phyloP scores from a whole-genome alignment of 768 basidiomycete genomes.

The Boletus barrowsii region DNA sequence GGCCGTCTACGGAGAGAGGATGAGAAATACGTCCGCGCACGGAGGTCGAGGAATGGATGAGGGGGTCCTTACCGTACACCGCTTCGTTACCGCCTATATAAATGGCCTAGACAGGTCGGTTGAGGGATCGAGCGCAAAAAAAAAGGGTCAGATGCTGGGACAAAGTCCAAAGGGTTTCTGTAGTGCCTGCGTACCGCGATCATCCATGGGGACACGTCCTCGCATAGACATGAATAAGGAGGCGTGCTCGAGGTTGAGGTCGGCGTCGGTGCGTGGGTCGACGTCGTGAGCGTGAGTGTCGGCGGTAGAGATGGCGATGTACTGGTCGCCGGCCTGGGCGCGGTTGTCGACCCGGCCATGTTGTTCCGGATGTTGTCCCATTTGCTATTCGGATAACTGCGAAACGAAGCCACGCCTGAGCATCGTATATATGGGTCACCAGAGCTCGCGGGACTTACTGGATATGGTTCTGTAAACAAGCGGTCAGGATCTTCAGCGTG shows the following conservation, averaged over 20 bases:
- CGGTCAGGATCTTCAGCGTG: not conserved
- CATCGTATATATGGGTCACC: not conserved
- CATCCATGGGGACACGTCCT: constrained; percentile 41
- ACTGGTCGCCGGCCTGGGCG: constrained; percentile 21
- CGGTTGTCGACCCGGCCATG: constrained; percentile 41
- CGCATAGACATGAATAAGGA: constrained; percentile 35
- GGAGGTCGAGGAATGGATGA: no score
- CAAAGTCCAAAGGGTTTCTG: no score
- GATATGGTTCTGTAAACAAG: constrained; percentile 50
- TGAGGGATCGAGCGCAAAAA: not conserved
- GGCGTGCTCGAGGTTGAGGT: not conserved
- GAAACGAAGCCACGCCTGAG: not conserved
- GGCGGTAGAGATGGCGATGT: not conserved
- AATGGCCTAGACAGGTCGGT: constrained; percentile 24
- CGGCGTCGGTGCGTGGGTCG: constrained; percentile 6
- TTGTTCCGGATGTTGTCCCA: constrained; percentile 69
- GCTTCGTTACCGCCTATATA: constrained; percentile 37
- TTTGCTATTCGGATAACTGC: constrained; percentile 62
- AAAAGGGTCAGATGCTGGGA: no score
- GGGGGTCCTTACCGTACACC: constrained; percentile 35
- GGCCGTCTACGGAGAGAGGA: constrained; percentile 29
- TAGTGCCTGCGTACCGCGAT: constrained; percentile 19
- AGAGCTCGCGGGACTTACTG: constrained; percentile 31
- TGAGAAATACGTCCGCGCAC: not conserved
- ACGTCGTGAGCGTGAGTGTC: not conserved